Conservation (phyloP, 495 filamentous ascomycete species). For the Evansstolkia leycettana region DNA sequence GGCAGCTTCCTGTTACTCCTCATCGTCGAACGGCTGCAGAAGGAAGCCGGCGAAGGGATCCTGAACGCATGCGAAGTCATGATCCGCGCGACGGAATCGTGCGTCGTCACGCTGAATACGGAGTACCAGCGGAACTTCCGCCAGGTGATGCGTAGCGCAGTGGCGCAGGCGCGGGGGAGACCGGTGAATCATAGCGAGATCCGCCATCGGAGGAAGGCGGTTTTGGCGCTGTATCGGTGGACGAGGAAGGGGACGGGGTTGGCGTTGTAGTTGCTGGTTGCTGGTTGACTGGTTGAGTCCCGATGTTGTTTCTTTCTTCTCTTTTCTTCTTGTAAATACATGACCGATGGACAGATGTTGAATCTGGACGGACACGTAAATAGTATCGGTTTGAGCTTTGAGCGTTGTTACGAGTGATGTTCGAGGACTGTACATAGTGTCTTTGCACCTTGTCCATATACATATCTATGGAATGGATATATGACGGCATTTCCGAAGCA, state of each 20-base stretch:
- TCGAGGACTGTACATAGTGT: no score
- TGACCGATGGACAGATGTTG: no score
- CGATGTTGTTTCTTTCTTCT: no score
- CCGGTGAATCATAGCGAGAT: constrained; percentile 68
- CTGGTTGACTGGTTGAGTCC: no score
- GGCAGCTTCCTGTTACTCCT: constrained; percentile 71
- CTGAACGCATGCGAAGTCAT: constrained; percentile 79
- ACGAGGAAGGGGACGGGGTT: constrained; percentile 67
- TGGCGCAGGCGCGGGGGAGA: constrained; percentile 63
- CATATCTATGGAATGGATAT: no score
- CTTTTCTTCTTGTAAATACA: no score
- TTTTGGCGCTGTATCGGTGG: constrained; percentile 67
- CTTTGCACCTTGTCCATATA: no score
- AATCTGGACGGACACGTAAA: no score
- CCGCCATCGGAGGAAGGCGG: constrained; percentile 58
- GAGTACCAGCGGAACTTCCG: constrained; percentile 82
- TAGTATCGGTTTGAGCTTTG: no score
- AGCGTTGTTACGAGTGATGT: no score
- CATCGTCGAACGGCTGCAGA: constrained; percentile 72
- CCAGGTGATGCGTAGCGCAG: constrained; percentile 71
- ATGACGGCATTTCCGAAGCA: no score
- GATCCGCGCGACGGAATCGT: constrained; percentile 74
- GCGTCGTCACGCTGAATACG: constrained; percentile 72
- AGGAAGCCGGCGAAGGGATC: constrained; percentile 67
- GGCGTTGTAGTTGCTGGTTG: constrained; percentile 42